Evolutionary conservation across 495 filamentous ascomycete genomes (phyloP).

Genomic region (Podospora comata): DNA sequence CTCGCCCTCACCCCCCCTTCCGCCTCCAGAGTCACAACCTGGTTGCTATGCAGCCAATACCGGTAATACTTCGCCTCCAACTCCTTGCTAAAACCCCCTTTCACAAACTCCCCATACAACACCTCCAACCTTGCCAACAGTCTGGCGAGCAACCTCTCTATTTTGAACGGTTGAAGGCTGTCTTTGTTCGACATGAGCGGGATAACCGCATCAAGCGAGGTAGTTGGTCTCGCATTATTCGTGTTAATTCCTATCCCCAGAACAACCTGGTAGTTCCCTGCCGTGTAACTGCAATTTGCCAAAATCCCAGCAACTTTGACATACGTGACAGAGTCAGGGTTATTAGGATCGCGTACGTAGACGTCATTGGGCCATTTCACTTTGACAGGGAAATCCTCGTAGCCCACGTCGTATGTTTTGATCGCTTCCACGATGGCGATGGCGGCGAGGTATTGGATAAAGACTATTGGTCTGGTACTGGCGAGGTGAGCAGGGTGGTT

Average conservation of each 20-base stretch:
- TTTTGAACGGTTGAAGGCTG: slow-evolving; percentile 54
- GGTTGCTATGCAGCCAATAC: slow-evolving; percentile 85
- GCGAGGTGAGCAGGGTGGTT: slow-evolving; percentile 72
- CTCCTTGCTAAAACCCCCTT: slow-evolving; percentile 63
- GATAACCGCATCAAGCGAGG: slow-evolving; percentile 72
- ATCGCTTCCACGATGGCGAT: slow-evolving; percentile 88
- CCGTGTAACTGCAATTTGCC: slow-evolving; percentile 79
- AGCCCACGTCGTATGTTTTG: slow-evolving; percentile 68
- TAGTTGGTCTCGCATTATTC: slow-evolving; percentile 82
- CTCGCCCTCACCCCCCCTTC: slow-evolving; percentile 73
- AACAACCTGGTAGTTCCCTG: slow-evolving; percentile 78
- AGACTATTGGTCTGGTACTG: slow-evolving; percentile 76
- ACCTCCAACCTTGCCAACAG: slow-evolving; percentile 77
- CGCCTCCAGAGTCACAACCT: slow-evolving; percentile 84
- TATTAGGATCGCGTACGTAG: slow-evolving; percentile 71
- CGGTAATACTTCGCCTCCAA: slow-evolving; percentile 80
- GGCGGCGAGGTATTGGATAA: slow-evolving; percentile 89
- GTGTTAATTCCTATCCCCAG: slow-evolving; percentile 88
- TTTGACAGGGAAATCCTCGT: slow-evolving; percentile 71
- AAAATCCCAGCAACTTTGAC: slow-evolving; percentile 94
- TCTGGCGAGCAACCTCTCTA: slow-evolving; percentile 80
- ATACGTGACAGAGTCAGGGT: slow-evolving; percentile 58
- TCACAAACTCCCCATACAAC: slow-evolving; percentile 70
- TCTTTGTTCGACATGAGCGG: slow-evolving; percentile 31
- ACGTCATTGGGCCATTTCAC: slow-evolving; percentile 99